Evolutionary conservation across 2,329 filamentous ascomycete species (phyloP), one percentile per base, ranked within the genome.

Genomic region (Chaetomiaceae sp.): DNA sequence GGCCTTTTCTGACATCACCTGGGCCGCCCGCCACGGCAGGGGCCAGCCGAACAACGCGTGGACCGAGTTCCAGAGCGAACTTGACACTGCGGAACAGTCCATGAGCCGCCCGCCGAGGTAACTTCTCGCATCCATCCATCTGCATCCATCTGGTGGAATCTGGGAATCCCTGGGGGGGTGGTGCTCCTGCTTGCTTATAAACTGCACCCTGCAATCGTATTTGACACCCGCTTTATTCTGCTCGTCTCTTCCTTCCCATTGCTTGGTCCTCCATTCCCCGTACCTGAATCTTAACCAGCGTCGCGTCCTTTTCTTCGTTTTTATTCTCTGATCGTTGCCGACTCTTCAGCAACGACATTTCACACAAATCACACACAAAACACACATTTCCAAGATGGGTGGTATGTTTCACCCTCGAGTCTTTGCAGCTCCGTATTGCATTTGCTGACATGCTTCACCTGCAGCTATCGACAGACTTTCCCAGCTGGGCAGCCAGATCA

Each of bases 401-500:
- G 58, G 58, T 60, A 51, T 30, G 58, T n/a, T n/a, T n/a, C n/a
- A n/a, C n/a, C n/a, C n/a, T n/a, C n/a, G n/a, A n/a, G n/a, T n/a
- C n/a, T n/a, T n/a, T n/a, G n/a, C n/a, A n/a, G n/a, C n/a, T n/a
- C n/a, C n/a, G n/a, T n/a, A n/a, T n/a, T n/a, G 10, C 30, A 4
- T 2, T 5, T 16, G 37, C 50, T 58, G 47, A 59, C 51, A 33
- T 43, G 39, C 13, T 20, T 8, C 10, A 10, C 20, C 20, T 23
- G 21, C 61, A 82, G 79, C 78, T 61, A 66, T 78, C 63, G 78
- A 82, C 58, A 71, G 79, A 70, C 70, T 82, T 54, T 71, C 74
- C 46, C 79, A 83, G 63, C 76, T 85, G 62, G 81, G 79, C 55
- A 75, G 74, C 73, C 82, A 85, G 73, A 70, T 85, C 63, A 62